Percentiles rank a stretch among this genome's conserved stretches.
These are phyloP conservation scores for Vigna trinervia DNA, from an alignment of 306 rosid genomes.

Conservation along the genomic window DNA sequence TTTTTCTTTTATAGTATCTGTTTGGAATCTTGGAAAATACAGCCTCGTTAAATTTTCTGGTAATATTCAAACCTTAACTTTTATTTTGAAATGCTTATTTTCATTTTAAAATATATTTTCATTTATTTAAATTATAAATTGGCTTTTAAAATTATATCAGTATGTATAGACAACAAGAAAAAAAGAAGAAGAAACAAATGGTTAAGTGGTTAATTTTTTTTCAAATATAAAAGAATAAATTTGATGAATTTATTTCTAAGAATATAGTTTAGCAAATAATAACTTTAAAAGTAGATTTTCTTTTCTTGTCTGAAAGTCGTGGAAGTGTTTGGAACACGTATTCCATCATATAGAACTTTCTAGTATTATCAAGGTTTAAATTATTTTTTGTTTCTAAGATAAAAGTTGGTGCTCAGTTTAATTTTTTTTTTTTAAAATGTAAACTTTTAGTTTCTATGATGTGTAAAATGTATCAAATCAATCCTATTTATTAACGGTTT, in stretches of 20 bases:
- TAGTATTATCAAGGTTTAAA: neutral
- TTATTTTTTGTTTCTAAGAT: too few species aligned
- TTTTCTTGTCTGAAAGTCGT: neutral
- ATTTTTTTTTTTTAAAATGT: too few species aligned
- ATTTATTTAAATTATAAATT: neutral
- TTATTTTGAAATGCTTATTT: neutral
- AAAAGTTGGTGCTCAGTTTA: too few species aligned
- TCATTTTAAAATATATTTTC: neutral
- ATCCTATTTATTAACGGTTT: too few species aligned
- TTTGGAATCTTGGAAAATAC: neutral
- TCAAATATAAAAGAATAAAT: neutral
- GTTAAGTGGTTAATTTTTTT: neutral
- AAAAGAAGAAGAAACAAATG: neutral
- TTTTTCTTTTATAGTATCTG: too few species aligned
- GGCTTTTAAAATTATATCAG: neutral
- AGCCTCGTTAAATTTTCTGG: neutral
- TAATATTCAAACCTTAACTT: neutral
- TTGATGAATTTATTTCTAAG: neutral
- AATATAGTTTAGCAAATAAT: neutral
- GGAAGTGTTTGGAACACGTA: slow-evolving; percentile 28
- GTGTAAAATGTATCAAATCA: too few species aligned
- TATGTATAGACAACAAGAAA: neutral
- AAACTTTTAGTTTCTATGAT: too few species aligned
- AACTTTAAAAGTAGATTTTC: too few species aligned
- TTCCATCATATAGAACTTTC: neutral